Conservation (phyloP, 352 stramenopile species). For the Phytopythium aichiense region DNA sequence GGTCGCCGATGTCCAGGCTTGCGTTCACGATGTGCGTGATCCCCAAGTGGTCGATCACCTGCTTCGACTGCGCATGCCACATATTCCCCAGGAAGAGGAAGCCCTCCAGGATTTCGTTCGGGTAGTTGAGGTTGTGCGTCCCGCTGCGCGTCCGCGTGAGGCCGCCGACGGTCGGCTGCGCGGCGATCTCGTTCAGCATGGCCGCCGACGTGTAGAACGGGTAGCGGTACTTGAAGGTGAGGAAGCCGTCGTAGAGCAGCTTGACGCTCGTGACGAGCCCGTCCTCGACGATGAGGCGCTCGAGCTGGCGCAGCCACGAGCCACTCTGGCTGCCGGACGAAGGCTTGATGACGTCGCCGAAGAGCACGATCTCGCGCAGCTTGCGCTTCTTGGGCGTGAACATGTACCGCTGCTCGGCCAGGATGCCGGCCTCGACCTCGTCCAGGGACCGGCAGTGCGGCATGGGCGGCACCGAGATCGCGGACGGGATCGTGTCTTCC, state of each 20-base stretch:
- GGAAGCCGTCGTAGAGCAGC: constrained; percentile 70
- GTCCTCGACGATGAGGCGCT: constrained; percentile 67
- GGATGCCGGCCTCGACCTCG: constrained; percentile 45
- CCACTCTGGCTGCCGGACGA: constrained; percentile 17
- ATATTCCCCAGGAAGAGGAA: constrained; percentile 88
- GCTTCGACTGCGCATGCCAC: constrained; percentile 80
- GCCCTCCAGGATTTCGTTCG: constrained; percentile 83
- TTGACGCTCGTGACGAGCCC: constrained; percentile 75
- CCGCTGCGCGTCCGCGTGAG: constrained; percentile 75
- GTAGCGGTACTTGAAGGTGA: constrained; percentile 83
- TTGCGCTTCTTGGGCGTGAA: constrained; percentile 74
- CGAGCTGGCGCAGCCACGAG: constrained; percentile 57
- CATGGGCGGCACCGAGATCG: constrained; percentile 70
- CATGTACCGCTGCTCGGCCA: constrained; percentile 66
- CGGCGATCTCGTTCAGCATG: constrained; percentile 57
- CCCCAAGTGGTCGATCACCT: constrained; percentile 70
- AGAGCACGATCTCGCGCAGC: constrained; percentile 74
- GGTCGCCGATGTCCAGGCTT: constrained; percentile 72
- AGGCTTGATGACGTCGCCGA: constrained; percentile 60
- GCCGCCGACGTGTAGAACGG: constrained; percentile 80
- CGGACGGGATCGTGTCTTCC: constrained; percentile 69
- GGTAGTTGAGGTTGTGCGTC: constrained; percentile 86
- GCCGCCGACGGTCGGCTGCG: constrained; percentile 8
- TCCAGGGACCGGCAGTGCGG: constrained; percentile 32
- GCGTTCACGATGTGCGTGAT: constrained; percentile 87